Evolutionary conservation across 2,329 filamentous ascomycete species (phyloP).

Genomic region (Colletotrichum cuscutae): DNA sequence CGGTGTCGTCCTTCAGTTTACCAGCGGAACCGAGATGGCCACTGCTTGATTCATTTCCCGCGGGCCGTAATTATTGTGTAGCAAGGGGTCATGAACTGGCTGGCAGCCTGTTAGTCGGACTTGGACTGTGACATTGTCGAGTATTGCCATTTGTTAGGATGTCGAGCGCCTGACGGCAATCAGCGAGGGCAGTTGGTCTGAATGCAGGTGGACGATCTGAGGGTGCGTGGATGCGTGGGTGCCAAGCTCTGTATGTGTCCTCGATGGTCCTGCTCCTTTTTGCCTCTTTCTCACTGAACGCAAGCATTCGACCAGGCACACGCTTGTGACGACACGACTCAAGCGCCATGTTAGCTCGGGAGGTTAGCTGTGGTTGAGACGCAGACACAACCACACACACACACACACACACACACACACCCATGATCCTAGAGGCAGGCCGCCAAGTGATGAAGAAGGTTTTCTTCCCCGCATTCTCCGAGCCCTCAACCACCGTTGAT

Average conservation of each 20-base stretch:
- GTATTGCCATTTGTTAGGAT: not conserved
- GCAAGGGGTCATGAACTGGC: not conserved
- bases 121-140: not conserved
- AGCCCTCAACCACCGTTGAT: not conserved
- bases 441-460: slow-evolving; percentile 5
- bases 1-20: not conserved
- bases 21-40: slow-evolving; percentile 3
- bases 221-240: not conserved
- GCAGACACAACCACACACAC: not conserved
- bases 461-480: slow-evolving; percentile 22
- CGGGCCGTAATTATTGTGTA: not conserved
- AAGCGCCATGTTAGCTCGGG: not conserved
- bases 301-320: not conserved
- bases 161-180: slow-evolving; percentile 17
- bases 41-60: not conserved
- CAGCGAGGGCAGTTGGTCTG: not conserved
- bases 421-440: slow-evolving; percentile 11
- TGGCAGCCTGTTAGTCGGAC: slow-evolving; percentile 8
- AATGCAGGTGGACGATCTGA: not conserved
- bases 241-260: not conserved
- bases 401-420: not conserved
- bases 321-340: slow-evolving; percentile 12
- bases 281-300: not conserved
- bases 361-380: not conserved
- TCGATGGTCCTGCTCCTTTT: not conserved